Evolutionary conservation across 192 early-diverging fungal genomes (phyloP).

Genomic region (Nowakowskiella sp.): DNA sequence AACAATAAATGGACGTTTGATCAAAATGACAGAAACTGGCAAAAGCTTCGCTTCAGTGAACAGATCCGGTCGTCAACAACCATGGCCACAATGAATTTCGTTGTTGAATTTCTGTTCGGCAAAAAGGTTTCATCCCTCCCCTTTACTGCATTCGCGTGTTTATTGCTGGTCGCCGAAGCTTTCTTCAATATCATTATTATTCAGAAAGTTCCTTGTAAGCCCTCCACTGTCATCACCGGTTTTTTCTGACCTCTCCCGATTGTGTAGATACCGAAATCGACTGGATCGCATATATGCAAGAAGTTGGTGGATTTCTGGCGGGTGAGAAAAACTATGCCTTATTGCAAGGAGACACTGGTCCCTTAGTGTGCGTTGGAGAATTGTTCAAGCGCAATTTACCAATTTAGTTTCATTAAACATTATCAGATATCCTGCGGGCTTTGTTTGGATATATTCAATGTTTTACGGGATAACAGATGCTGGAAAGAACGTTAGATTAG

Average conservation of each 20-base stretch:
- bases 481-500: slow-evolving; percentile 61
- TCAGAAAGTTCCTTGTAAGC: slow-evolving; percentile 52
- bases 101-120: no score
- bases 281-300: slow-evolving; percentile 94
- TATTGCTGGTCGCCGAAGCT: slow-evolving; percentile 44
- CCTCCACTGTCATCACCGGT: not conserved
- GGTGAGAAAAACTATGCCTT: slow-evolving; percentile 81
- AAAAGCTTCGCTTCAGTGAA: no score
- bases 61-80: no score
- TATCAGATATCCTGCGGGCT: slow-evolving; percentile 83
- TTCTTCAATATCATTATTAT: slow-evolving; percentile 49
- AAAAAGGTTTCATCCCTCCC: no score
- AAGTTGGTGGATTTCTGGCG: slow-evolving; percentile 64
- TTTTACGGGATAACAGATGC: slow-evolving; percentile 60
- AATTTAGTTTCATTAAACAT: slow-evolving; percentile 8
- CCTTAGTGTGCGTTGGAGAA: slow-evolving; percentile 61
- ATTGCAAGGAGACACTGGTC: slow-evolving; percentile 83
- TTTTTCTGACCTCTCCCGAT: not conserved
- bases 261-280: slow-evolving; percentile 84
- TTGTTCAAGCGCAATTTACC: slow-evolving; percentile 5
- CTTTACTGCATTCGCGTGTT: no score
- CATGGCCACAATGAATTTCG: no score
- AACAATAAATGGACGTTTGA: no score
- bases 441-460: slow-evolving; percentile 75
- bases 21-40: no score